Base-by-base conservation (phyloP, 2,329 filamentous ascomycete species). In the Pochonia chlamydosporia region DNA sequence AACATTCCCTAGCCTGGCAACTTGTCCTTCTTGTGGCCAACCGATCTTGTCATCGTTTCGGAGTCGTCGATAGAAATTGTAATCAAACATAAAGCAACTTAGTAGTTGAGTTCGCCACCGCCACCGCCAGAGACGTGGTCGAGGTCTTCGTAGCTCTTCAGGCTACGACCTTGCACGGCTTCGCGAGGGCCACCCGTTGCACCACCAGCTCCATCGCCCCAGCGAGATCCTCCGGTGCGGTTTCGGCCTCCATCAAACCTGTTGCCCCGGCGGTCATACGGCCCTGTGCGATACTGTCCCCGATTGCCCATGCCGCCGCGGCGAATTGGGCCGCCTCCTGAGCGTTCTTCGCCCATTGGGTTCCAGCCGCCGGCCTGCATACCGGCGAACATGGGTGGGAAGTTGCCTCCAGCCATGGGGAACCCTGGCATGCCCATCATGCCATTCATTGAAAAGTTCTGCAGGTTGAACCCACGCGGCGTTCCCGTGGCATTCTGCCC, bases 131-230 rank as follows among this genome's bases (percentile, higher is more conserved):
- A 82, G 49, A 86, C 85, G 40, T 95, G 92, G 70, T 99, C 93
- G 21, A 99, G 74, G 63, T 99, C 93, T 66, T 99, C 95, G 63
- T 99, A 99, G 65, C 89, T 96, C 77, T 95, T 96, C 54, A 99
- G 71, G 51, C 88, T 96, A 48, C 93, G 82, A 5, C 93, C 93
- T 56, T 95, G 89, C 1, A 95, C 90, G 10, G 93, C 92, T 67
- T 97, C 91, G 18, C 88, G 81, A 18, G 93, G 92, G 0, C 90
- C 91, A 50, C 91, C 85, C 3, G 86, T 83, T 28, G 85, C 82
- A 21, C 80, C 85, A 33, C 87, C 85, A 42, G 88, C 87, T 23
- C 85, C 85, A 54, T 89, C 87, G 36, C 85, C 85, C 78, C 85
- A 87, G 54, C 82, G 75, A 28, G 81, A 81, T 57, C 69, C 58